Percentiles rank a stretch among this genome's conserved stretches.
These are phyloP conservation scores for Ceriops zippeliana DNA, from an alignment of 345 rosid species.

Conservation along the genomic window DNA sequence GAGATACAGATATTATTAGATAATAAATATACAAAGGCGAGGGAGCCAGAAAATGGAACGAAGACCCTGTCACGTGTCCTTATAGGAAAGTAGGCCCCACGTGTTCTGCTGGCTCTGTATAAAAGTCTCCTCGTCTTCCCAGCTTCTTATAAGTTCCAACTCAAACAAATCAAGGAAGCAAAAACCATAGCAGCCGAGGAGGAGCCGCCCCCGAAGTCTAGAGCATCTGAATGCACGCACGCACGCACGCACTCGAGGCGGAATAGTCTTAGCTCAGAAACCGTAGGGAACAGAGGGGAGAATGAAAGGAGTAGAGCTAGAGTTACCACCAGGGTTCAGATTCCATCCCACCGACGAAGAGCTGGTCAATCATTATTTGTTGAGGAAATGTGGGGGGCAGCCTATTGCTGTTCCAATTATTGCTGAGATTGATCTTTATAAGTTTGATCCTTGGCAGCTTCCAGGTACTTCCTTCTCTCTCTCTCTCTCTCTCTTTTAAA, in stretches of 20 bases:
- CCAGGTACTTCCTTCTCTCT: conserved; percentile 48
- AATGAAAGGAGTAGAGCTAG: conserved; percentile 50
- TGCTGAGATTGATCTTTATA: conserved; percentile 85
- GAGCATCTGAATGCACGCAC: too few relatives aligned
- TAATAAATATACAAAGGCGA: neutral
- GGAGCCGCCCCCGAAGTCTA: too few relatives aligned
- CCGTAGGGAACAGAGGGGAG: neutral
- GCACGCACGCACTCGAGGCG: too few relatives aligned
- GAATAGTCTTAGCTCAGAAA: neutral
- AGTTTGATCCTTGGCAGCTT: conserved; percentile 87
- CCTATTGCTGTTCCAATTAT: conserved; percentile 61
- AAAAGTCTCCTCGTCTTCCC: too few relatives aligned
- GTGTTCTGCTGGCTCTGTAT: too few relatives aligned
- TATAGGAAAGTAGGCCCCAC: too few relatives aligned
- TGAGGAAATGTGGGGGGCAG: conserved; percentile 59
- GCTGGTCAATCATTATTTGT: conserved; percentile 67
- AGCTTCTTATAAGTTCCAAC: too few relatives aligned
- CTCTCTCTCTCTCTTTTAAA: neutral
- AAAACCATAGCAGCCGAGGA: too few relatives aligned
- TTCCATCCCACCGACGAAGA: conserved; percentile 96
- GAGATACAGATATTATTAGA: too few relatives aligned
- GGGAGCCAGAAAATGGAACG: neutral
- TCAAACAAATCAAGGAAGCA: too few relatives aligned
- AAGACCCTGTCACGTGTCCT: neutral
- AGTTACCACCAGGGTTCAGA: conserved; percentile 86